phyloP scores from a whole-genome alignment of 2,329 filamentous ascomycete genomes.

The Hypoxylon sp. region DNA sequence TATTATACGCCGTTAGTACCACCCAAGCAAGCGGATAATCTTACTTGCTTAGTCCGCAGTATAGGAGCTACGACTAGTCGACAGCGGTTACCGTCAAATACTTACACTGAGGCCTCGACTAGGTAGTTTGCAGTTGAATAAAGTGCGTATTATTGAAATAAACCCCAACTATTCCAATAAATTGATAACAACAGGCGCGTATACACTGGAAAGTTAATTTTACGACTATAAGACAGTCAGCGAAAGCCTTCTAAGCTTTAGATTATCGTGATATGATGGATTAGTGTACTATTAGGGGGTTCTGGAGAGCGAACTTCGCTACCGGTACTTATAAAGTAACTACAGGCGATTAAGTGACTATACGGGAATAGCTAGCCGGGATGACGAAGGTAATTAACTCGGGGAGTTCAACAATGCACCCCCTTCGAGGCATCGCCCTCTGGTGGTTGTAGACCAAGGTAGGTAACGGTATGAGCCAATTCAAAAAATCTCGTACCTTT shows the following conservation, averaged over 20 bases:
- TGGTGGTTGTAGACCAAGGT: too few relatives aligned
- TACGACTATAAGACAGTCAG: constrained; percentile 9
- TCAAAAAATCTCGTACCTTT: background rate
- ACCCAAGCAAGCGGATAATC: constrained; percentile 5
- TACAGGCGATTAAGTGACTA: background rate
- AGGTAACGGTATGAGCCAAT: background rate
- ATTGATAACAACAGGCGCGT: background rate
- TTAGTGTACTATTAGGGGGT: background rate
- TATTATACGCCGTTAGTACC: background rate
- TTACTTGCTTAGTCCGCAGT: background rate
- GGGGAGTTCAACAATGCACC: background rate
- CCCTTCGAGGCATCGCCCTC: background rate
- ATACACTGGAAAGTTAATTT: background rate
- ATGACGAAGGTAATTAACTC: background rate
- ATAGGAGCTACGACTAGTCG: background rate
- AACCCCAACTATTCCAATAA: constrained; percentile 1
- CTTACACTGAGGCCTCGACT: background rate
- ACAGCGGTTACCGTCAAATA: background rate
- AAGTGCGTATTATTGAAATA: background rate
- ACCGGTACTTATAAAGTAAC: background rate
- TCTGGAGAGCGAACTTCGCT: background rate
- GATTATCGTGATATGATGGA: background rate
- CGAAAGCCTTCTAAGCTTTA: background rate
- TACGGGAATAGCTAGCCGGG: background rate
- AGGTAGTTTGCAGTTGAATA: background rate